Conservation (phyloP, 2,329 filamentous ascomycete species). For the Claviceps purpurea region DNA sequence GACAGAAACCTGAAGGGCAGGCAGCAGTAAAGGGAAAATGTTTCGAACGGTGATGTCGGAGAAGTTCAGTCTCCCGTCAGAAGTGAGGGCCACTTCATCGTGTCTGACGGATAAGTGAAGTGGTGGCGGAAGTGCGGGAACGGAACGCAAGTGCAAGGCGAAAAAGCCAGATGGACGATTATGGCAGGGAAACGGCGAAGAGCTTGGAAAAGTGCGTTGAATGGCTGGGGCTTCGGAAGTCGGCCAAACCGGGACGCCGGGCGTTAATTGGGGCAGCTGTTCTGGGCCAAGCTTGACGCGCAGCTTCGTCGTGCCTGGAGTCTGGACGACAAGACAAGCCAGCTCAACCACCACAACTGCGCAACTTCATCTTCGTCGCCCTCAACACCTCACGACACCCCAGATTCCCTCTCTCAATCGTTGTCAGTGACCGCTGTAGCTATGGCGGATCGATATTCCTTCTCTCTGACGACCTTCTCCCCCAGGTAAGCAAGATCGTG, state of each 20-base stretch:
- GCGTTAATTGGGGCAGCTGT: not conserved
- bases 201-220: not conserved
- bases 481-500: conserved; percentile 61
- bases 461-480: conserved; percentile 98
- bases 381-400: conserved; percentile 7
- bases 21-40: not conserved
- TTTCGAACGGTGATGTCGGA: conserved; percentile 4
- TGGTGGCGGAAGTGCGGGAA: not conserved
- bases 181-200: not conserved
- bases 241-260: conserved; percentile 18
- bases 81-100: conserved; percentile 21
- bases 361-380: conserved; percentile 4
- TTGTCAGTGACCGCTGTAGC: conserved; percentile 15
- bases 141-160: not conserved
- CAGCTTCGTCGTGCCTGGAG: conserved; percentile 25
- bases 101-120: conserved; percentile 1
- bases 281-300: conserved; percentile 21
- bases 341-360: conserved; percentile 18
- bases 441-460: conserved; percentile 98
- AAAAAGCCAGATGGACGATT: not conserved
- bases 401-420: not conserved
- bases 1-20: not conserved
- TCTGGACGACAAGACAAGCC: conserved; percentile 17
- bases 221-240: conserved; percentile 1
- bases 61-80: conserved; percentile 10